Evolutionary conservation across 257 asterid genomes (phyloP).

Genomic region (Apocynum venetum): DNA sequence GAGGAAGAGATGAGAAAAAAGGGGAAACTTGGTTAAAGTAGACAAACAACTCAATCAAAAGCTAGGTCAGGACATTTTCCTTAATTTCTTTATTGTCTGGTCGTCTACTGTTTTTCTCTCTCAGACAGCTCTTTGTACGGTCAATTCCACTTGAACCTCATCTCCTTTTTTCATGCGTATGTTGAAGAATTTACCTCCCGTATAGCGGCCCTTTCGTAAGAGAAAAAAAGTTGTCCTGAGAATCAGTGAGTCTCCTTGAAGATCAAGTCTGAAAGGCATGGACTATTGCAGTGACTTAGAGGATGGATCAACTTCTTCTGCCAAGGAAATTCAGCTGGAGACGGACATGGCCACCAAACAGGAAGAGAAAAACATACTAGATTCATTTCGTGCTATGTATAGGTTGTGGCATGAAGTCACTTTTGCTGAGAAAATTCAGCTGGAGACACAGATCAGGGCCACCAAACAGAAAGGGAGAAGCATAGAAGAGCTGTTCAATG

Average conservation of each 20-base stretch:
- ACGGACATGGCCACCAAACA: not conserved
- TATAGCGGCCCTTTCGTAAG: too few species aligned
- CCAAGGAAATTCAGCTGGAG: not conserved
- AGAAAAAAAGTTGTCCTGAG: too few species aligned
- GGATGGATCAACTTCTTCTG: not conserved
- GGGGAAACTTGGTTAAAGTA: too few species aligned
- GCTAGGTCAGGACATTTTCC: too few species aligned
- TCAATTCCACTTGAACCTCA: too few species aligned
- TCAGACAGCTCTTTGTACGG: too few species aligned
- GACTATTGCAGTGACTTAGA: not conserved
- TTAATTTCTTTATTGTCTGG: too few species aligned
- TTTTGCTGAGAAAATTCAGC: conserved; percentile 1
- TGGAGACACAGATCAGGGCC: conserved; percentile 7
- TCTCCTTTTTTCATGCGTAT: too few species aligned
- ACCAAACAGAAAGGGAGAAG: conserved; percentile 5
- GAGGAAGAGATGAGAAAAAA: too few species aligned
- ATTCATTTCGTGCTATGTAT: not conserved
- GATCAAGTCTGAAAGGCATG: not conserved
- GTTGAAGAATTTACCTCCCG: not conserved
- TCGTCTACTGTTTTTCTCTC: too few species aligned
- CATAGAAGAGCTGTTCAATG: not conserved
- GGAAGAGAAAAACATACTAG: not conserved
- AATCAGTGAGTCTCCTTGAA: not conserved
- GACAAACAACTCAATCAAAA: too few species aligned
- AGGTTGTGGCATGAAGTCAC: not conserved